A percentile compares a stretch with the other conserved stretches of the same genome.
These are phyloP conservation scores for Neostapfia colusana DNA, from an alignment of 176 grass and related monocot species.

Conservation along the genomic window DNA sequence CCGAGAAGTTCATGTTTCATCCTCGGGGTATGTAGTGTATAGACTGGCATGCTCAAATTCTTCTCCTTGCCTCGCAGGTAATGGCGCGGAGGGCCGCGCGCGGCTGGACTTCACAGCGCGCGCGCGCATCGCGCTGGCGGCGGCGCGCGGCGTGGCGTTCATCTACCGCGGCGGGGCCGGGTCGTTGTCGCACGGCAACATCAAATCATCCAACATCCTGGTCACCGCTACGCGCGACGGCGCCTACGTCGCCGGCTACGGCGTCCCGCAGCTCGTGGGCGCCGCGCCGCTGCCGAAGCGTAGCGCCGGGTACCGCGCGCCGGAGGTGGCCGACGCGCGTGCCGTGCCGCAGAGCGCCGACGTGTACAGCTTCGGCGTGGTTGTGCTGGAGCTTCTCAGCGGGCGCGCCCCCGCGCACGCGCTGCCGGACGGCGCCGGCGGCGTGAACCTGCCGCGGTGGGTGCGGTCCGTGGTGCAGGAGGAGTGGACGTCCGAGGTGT, in stretches of 20 bases:
- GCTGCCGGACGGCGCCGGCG: slow-evolving; percentile 37
- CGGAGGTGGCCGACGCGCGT: slow-evolving; percentile 57
- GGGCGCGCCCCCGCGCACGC: slow-evolving; percentile 45
- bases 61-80: slow-evolving; percentile 28
- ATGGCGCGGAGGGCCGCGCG: slow-evolving; percentile 29
- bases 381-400: slow-evolving; percentile 78
- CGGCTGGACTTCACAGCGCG: slow-evolving; percentile 55
- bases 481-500: slow-evolving; percentile 84
- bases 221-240: slow-evolving; percentile 30
- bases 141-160: slow-evolving; percentile 68
- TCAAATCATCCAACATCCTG: slow-evolving; percentile 75
- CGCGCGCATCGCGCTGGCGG: slow-evolving; percentile 58
- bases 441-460: slow-evolving; percentile 78
- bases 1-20: too few relatives aligned
- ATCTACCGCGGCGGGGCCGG: slow-evolving; percentile 54
- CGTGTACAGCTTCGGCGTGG: slow-evolving; percentile 85
- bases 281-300: slow-evolving; percentile 26
- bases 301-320: slow-evolving; percentile 56
- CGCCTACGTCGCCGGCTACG: slow-evolving; percentile 56
- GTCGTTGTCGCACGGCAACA: slow-evolving; percentile 53
- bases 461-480: slow-evolving; percentile 72
- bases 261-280: slow-evolving; percentile 53
- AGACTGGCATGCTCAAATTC: too few relatives aligned
- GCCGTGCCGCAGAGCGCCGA: slow-evolving; percentile 65
- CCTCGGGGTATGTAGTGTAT: too few relatives aligned